These are phyloP conservation scores for Sideroxylon spinosum DNA, from an alignment of 179 eudicot species.

Conservation along the genomic window DNA sequence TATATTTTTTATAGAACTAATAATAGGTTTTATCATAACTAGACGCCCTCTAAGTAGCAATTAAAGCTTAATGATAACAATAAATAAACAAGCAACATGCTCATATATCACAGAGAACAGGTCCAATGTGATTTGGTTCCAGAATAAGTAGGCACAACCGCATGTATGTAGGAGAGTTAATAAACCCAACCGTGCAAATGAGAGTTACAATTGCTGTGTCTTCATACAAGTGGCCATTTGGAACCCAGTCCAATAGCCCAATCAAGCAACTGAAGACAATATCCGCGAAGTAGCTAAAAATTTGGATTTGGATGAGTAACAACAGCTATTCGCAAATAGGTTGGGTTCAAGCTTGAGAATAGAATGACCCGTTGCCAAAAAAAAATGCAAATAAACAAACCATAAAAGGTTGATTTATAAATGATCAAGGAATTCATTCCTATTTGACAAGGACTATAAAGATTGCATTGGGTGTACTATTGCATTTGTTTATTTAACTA, in stretches of 20 bases:
- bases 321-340: background rate
- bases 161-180: background rate
- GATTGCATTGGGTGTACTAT: too few species aligned
- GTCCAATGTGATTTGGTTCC: background rate
- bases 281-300: background rate
- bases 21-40: background rate
- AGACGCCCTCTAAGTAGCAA: background rate
- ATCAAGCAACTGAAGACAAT: background rate
- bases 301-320: constrained; percentile 1
- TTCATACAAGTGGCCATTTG: background rate
- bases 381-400: background rate
- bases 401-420: background rate
- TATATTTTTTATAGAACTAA: too few species aligned
- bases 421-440: background rate
- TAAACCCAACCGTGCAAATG: background rate
- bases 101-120: background rate
- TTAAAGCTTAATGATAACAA: background rate
- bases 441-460: background rate
- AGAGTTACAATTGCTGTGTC: background rate
- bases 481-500: background rate
- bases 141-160: background rate
- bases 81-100: background rate
- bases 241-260: background rate
- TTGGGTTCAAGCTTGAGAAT: background rate
- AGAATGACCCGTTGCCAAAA: background rate